Conservation (phyloP, 768 basidiomycete genomes). For the Gelatoporia subvermispora region DNA sequence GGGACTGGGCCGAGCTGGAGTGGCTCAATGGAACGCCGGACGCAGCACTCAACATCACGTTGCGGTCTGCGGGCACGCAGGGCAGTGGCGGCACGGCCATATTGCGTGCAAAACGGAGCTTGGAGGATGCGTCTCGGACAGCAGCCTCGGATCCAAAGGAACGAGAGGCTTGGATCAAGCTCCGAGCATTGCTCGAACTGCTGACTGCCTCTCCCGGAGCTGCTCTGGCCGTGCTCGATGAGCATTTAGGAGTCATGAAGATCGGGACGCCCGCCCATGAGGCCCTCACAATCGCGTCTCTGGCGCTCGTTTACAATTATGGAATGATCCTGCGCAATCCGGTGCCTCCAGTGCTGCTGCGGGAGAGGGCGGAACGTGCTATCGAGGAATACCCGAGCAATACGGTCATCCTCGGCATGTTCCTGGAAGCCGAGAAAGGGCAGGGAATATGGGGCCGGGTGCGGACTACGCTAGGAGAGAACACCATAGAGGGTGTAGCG, state of each 20-base stretch:
- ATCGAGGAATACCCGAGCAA: slow-evolving; percentile 62
- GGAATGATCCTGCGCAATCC: slow-evolving; percentile 49
- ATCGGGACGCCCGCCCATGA: slow-evolving; percentile 35
- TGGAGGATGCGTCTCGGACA: slow-evolving; percentile 43
- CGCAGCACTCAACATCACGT: slow-evolving; percentile 47
- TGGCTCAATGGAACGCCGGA: slow-evolving; percentile 57
- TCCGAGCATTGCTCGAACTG: slow-evolving; percentile 62
- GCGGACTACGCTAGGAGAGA: slow-evolving; percentile 48
- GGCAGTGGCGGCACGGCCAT: slow-evolving; percentile 48
- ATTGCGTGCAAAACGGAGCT: slow-evolving; percentile 56
- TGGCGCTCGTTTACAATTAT: slow-evolving; percentile 61
- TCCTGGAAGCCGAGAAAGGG: slow-evolving; percentile 73
- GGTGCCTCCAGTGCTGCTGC: slow-evolving; percentile 51
- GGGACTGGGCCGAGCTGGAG: slow-evolving; percentile 83
- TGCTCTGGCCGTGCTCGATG: slow-evolving; percentile 36
- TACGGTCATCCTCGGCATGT: slow-evolving; percentile 65
- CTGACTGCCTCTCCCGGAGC: slow-evolving; percentile 40
- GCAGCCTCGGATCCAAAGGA: slow-evolving; percentile 42
- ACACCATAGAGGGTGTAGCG: slow-evolving; percentile 25
- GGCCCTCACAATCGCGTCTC: slow-evolving; percentile 49
- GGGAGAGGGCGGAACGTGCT: slow-evolving; percentile 51
- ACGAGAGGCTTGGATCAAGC: slow-evolving; percentile 59
- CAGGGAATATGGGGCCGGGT: slow-evolving; percentile 77
- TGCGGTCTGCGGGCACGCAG: slow-evolving; percentile 50
- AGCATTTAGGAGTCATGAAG: slow-evolving; percentile 20